phyloP scores from a whole-genome alignment of 2,329 filamentous ascomycete species.

The Dichotomopilus funicola region DNA sequence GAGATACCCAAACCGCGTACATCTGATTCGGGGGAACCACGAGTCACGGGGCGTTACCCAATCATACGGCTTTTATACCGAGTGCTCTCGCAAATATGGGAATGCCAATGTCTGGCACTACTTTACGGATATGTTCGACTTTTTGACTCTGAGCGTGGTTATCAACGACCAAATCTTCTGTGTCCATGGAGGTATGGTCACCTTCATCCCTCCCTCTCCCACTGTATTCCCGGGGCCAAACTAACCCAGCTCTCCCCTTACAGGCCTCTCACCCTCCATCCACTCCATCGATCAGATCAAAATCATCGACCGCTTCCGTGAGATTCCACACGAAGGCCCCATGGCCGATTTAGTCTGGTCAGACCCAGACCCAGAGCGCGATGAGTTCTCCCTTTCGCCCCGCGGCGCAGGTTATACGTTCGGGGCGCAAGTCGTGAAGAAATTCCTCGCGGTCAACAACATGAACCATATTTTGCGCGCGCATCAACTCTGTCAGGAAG shows the following conservation, averaged over 20 bases:
- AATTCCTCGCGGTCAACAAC: conserved; percentile 93
- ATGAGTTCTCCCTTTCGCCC: conserved; percentile 92
- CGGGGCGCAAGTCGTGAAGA: conserved; percentile 94
- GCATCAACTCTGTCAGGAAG: conserved; percentile 98
- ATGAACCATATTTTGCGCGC: conserved; percentile 97
- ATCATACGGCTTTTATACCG: conserved; percentile 98
- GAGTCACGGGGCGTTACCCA: conserved; percentile 96
- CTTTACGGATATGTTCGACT: conserved; percentile 99
- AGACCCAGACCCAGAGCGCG: conserved; percentile 91
- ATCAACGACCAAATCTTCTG: conserved; percentile 99
- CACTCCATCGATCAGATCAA: conserved; percentile 99
- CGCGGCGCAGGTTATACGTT: conserved; percentile 96
- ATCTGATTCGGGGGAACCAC: conserved; percentile 95
- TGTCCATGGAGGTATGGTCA: conserved; percentile 73
- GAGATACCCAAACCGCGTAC: conserved; percentile 90
- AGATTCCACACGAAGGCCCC: conserved; percentile 96
- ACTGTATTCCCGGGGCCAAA: neutral
- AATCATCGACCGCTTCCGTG: conserved; percentile 96
- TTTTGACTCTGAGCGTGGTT: conserved; percentile 89
- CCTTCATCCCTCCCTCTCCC: neutral
- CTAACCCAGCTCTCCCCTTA: neutral
- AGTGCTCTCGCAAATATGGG: conserved; percentile 95
- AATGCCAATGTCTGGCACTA: conserved; percentile 99
- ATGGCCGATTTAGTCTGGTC: conserved; percentile 99
- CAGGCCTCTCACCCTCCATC: conserved; percentile 78